Evolutionary conservation across 164 flowering plant genomes (phyloP), one percentile per base, ranked within the genome.

Genomic region (Chimonanthus praecox): DNA sequence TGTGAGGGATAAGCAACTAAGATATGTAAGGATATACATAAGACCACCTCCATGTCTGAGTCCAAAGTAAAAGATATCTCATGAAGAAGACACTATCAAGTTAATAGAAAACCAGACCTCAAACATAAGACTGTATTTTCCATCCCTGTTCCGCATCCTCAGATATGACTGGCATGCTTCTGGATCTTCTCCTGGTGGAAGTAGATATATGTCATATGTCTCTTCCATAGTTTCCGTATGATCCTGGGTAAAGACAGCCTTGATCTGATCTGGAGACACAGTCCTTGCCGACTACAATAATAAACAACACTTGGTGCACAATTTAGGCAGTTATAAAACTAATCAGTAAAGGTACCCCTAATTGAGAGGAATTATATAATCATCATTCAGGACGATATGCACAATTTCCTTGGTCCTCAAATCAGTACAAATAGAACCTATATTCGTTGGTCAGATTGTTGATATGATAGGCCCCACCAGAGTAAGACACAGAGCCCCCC

Each of bases 141-240:
- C 99, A 77, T 95, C 99, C 75, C 85, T 90, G 73, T 95, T 93
- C 64, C 97, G 83, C 99, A 95, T 93, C 83, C 99, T 84, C 78
- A 95, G 74, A 84, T 95, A 93, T 69, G 99, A 95, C 80, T 95
- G 97, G 83, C 99, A 95, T 46, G 94, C 84, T 84, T 95, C 98
- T 69, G 98, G 94, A 86, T 95, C 98, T 88, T 93, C 98, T 77
- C 97, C 98, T 48, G 98, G 99, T 18, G 99, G 99, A 51, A 95
- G 83, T 80, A 95, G 98, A 85, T 84, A 95, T 71, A 96, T 96
- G 76, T 96, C 99, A 83, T 94, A 96, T 5, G 89, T 94, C 82
- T 96, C 85, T 83, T 96, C 99, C 66, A 18, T 75, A 10, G 85
- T 73, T 80, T 94, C 98, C 15, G 64, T 72, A 72, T 85, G 85